A percentile compares a stretch with the other conserved stretches of the same genome.
Conservation (phyloP, 352 stramenopile genomes). For the Globisporangium nunn region DNA sequence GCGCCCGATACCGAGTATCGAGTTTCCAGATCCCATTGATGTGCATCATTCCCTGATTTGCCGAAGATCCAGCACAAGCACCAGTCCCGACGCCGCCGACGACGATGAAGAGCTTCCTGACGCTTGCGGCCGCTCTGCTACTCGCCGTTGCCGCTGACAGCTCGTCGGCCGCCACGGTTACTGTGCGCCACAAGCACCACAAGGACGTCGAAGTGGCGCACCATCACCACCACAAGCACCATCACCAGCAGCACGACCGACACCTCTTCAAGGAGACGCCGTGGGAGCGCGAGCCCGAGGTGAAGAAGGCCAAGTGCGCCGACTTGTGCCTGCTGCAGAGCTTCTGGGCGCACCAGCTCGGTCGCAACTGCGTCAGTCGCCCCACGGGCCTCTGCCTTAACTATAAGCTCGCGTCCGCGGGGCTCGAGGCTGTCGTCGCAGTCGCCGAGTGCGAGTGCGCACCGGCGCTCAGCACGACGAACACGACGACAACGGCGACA, state of each 20-base stretch:
- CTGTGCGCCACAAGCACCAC: background rate
- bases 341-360: constrained; percentile 54
- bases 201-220: too few relatives aligned
- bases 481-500: background rate
- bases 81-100: too few relatives aligned
- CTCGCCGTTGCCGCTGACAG: background rate
- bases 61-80: too few relatives aligned
- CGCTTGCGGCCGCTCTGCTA: background rate
- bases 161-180: background rate
- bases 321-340: constrained; percentile 49
- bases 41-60: background rate
- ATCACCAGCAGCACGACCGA: constrained; percentile 3
- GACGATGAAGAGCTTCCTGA: background rate
- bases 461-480: background rate
- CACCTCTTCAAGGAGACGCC: constrained; percentile 48
- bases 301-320: constrained; percentile 48
- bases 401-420: constrained; percentile 42
- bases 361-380: constrained; percentile 49
- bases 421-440: constrained; percentile 41
- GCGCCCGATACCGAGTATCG: too few relatives aligned
- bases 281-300: constrained; percentile 41
- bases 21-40: too few relatives aligned
- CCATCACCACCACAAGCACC: background rate
- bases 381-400: constrained; percentile 47
- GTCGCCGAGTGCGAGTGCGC: constrained; percentile 50